Conservation (phyloP, 495 filamentous ascomycete species). For the Melanomma pulvis-pyrius region DNA sequence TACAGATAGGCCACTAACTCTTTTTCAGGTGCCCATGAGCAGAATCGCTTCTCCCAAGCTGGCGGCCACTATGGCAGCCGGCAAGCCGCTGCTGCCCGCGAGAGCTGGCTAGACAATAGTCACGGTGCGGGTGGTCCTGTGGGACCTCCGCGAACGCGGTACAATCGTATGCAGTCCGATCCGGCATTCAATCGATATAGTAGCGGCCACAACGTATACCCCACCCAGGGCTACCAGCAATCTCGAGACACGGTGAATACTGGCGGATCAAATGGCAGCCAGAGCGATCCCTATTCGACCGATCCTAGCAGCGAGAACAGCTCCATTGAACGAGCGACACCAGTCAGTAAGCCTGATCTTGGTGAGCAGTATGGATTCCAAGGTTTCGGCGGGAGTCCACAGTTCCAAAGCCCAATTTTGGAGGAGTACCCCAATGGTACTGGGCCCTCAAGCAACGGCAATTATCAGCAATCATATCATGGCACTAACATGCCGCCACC, state of each 20-base stretch:
- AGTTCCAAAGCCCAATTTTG: conserved; percentile 40
- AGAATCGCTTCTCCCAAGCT: conserved; percentile 34
- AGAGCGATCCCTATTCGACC: conserved; percentile 74
- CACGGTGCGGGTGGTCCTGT: conserved; percentile 15
- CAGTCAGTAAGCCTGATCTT: conserved; percentile 51
- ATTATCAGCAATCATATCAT: conserved; percentile 18
- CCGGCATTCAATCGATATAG: conserved; percentile 46
- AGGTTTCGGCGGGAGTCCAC: conserved; percentile 53
- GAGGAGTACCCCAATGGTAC: conserved; percentile 46
- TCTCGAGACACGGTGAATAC: conserved; percentile 83
- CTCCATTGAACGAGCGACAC: conserved; percentile 71
- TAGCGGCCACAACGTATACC: conserved; percentile 58
- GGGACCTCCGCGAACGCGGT: conserved; percentile 31
- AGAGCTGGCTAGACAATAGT: conserved; percentile 56
- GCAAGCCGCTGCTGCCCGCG: conserved; percentile 54
- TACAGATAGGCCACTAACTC: background rate
- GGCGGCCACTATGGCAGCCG: conserved; percentile 35
- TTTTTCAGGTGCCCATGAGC: conserved; percentile 24
- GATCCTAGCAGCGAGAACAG: conserved; percentile 92
- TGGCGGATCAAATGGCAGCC: conserved; percentile 68
- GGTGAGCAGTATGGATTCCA: conserved; percentile 60
- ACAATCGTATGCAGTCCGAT: conserved; percentile 46
- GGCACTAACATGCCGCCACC: conserved; percentile 17
- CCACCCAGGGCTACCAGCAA: conserved; percentile 68
- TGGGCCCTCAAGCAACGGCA: conserved; percentile 26